phyloP scores from a whole-genome alignment of 352 stramenopile species.

The Phytopythium litorale region DNA sequence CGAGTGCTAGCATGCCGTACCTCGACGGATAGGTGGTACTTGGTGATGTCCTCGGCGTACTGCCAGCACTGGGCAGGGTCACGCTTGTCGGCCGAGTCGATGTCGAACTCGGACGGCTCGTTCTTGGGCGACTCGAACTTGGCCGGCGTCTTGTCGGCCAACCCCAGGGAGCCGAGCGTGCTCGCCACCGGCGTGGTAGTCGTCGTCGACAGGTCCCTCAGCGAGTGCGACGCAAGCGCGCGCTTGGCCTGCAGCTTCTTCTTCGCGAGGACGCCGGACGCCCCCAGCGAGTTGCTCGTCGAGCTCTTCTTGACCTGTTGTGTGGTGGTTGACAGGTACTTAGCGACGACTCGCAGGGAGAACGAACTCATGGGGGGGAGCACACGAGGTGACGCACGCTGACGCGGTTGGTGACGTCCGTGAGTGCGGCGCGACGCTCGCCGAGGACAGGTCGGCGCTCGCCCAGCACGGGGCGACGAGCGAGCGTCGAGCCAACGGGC shows the following conservation, averaged over 20 bases:
- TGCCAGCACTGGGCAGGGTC: constrained; percentile 65
- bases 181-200: constrained; percentile 31
- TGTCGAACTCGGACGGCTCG: constrained; percentile 50
- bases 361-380: not conserved
- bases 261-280: constrained; percentile 22
- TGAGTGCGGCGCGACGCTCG: constrained; percentile 37
- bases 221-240: constrained; percentile 19
- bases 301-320: constrained; percentile 62
- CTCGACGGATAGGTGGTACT: constrained; percentile 72
- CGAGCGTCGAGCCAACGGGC: constrained; percentile 12
- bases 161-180: constrained; percentile 32
- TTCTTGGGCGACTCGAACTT: constrained; percentile 12
- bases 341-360: not conserved
- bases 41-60: constrained; percentile 82
- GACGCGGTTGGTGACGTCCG: constrained; percentile 75
- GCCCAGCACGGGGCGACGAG: constrained; percentile 9
- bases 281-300: constrained; percentile 25
- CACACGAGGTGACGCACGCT: constrained; percentile 25
- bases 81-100: constrained; percentile 70
- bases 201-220: constrained; percentile 15
- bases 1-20: constrained; percentile 12
- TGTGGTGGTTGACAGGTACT: not conserved
- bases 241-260: constrained; percentile 52
- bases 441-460: constrained; percentile 1
- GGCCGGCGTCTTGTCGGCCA: constrained; percentile 23